Percentiles rank a stretch among this genome's conserved stretches.
These are phyloP conservation scores for Cladosporium sp. DNA, from an alignment of 2,329 filamentous ascomycete genomes.

Conservation along the genomic window DNA sequence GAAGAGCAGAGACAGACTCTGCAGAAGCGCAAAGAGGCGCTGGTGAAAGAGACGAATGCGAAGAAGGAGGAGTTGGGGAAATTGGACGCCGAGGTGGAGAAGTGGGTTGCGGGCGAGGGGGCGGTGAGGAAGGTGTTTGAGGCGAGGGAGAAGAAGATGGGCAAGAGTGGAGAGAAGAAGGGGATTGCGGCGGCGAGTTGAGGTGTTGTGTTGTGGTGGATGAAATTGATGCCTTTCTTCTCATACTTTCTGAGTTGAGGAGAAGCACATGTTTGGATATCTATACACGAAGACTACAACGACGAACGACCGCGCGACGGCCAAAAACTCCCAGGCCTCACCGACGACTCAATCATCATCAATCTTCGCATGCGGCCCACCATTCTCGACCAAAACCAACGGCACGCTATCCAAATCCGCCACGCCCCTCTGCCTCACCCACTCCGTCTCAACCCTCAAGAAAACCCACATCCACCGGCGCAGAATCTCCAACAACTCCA, in stretches of 20 bases:
- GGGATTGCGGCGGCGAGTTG: neutral
- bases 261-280: too few relatives aligned
- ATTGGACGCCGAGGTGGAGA: conserved; percentile 83
- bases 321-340: neutral
- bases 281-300: conserved; percentile 7
- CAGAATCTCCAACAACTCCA: conserved; percentile 82
- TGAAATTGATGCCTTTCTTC: too few relatives aligned
- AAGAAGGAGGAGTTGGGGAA: conserved; percentile 90
- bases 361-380: conserved; percentile 15
- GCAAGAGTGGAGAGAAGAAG: conserved; percentile 12
- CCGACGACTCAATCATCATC: conserved; percentile 14
- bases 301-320: too few relatives aligned
- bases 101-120: conserved; percentile 28
- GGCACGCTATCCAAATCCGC: conserved; percentile 12
- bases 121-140: conserved; percentile 27
- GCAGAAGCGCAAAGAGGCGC: conserved; percentile 60
- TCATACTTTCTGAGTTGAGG: too few relatives aligned
- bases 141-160: conserved; percentile 24
- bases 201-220: neutral
- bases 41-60: conserved; percentile 79
- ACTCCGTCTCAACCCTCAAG: conserved; percentile 91
- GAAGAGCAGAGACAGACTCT: conserved; percentile 72
- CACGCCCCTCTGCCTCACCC: conserved; percentile 38
- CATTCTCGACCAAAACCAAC: conserved; percentile 8
- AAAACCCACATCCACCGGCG: conserved; percentile 97